Evolutionary conservation across 2,329 filamentous ascomycete genomes (phyloP).

Genomic region (Calonectria pauciramosa): DNA sequence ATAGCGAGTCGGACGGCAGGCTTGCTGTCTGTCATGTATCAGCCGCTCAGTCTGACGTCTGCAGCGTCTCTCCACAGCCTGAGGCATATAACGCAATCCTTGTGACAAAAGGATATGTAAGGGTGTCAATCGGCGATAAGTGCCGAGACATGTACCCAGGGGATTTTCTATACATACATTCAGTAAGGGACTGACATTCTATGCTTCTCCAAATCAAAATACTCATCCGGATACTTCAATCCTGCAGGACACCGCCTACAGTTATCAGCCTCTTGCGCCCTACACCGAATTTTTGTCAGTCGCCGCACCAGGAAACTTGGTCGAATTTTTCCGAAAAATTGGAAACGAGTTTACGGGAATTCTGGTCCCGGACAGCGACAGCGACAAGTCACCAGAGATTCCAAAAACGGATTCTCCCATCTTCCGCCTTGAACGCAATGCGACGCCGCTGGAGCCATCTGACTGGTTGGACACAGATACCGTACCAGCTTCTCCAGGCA

Average conservation of each 20-base stretch:
- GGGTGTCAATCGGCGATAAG: background rate
- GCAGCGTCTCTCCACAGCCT: background rate
- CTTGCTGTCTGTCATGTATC: background rate
- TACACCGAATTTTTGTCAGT: slow-evolving; percentile 10
- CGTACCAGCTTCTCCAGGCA: background rate
- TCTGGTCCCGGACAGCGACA: background rate
- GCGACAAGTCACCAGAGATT: background rate
- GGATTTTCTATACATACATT: slow-evolving; percentile 14
- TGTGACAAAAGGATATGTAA: slow-evolving; percentile 1
- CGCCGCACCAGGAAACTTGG: background rate
- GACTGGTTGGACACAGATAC: slow-evolving; percentile 9
- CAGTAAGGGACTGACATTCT: background rate
- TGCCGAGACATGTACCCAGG: slow-evolving; percentile 11
- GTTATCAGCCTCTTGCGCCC: slow-evolving; percentile 12
- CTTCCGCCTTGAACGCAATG: background rate
- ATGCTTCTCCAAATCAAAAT: background rate
- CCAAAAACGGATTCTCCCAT: background rate
- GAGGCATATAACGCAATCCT: slow-evolving; percentile 16
- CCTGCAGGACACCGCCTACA: slow-evolving; percentile 5
- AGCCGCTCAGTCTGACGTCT: background rate
- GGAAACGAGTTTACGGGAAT: background rate
- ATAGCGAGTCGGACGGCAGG: background rate
- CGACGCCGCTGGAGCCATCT: background rate
- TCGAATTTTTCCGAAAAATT: background rate
- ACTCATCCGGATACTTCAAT: background rate